Evolutionary conservation across 2,329 filamentous ascomycete species (phyloP), one percentile per base, ranked within the genome.

Genomic region (Sarocladium oryzae): DNA sequence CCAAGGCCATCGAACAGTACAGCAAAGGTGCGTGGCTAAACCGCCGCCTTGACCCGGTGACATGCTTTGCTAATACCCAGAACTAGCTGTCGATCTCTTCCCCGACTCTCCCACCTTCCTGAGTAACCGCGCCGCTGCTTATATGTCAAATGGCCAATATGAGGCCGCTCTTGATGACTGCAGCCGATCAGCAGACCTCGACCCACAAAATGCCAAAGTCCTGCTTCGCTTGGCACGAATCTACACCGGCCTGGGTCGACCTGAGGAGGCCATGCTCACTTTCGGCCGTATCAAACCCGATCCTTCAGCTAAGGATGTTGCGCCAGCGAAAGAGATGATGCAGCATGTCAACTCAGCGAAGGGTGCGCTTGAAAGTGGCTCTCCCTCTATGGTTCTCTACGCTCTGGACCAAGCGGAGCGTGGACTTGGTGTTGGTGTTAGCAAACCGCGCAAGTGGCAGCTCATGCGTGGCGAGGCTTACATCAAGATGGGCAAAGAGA

Each of bases 81-180:
- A 26, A 16, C n/a, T 65, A 96, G 93, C 93, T 55, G 87, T 99
- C 62, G 87, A 93, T 60, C 80, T 92, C 56, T 85, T 92, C 62
- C 91, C 91, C 51, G 78, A 84, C 60, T 95, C 91, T 49, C 76
- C 91, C 32, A 95, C 90, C 41, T 97, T 95, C 69, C 80, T 95
- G 57, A 92, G 89, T 67, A 99, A 99, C 76, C 86, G 93, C 62
- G 91, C 93, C 35, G 93, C 93, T 26, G 93, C 93, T 32, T 89
- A 88, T 73, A 96, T 99, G 77, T 89, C 89, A 50, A 88, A 89
- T 53, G 85, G 85, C 59, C 83, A 86, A 62, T 96, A 86, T 66
- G 72, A 79, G 52, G 78, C 86, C 56, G 93, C 93, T 15, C 74
- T 97, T 54, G 89, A 93, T 52, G 93, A 99, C 69, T 93, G 89